Evolutionary conservation across 2,329 filamentous ascomycete genomes (phyloP), one percentile per base, ranked within the genome.

Genomic region (Chrysoporthe puriensis): DNA sequence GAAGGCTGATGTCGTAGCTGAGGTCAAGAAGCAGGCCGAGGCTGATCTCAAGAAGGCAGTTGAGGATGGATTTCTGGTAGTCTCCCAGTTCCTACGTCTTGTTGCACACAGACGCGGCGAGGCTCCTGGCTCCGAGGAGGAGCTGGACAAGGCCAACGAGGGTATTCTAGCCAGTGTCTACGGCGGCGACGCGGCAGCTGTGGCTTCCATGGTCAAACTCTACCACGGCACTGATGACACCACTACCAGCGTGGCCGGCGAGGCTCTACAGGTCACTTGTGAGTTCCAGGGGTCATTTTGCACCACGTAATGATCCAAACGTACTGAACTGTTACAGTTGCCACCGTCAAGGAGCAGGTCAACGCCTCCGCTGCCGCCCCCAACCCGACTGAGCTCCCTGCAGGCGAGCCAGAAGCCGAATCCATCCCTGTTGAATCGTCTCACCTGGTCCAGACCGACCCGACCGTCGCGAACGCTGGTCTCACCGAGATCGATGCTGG

Each of bases 81-180:
- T 96, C 71, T 93, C 92, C 5, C 91, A 93, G 76, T 96, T 96
- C 82, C 82, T 96, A 71, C 88, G 91, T 72, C 86, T 94, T 48
- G 92, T 92, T 69, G 92, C 92, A 67, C 89, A 91, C 73, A 88
- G 92, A 72, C 87, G 91, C 73, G 85, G 88, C 26, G 90, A 92
- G 75, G 91, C 91, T 71, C 86, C 83, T 65, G 86, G 91, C 73
- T 84, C 86, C 60, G 80, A 83, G 52, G 78, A 85, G 5, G 91
- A 94, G 67, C 91, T 95, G 81, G 93, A 90, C 79, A 88, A 89
- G 79, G 93, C 92, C 46, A 89, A 96, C 69, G 92, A 96, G 80
- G 92, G 92, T 63, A 89, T 93, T 44, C 83, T 96, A 67, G 83
- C 94, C 59, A 86, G 90, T 69, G 90, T 96, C 43, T 96, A 96